Conservation (phyloP, 139 green algal genomes). For the Mychonastes homosphaera region DNA sequence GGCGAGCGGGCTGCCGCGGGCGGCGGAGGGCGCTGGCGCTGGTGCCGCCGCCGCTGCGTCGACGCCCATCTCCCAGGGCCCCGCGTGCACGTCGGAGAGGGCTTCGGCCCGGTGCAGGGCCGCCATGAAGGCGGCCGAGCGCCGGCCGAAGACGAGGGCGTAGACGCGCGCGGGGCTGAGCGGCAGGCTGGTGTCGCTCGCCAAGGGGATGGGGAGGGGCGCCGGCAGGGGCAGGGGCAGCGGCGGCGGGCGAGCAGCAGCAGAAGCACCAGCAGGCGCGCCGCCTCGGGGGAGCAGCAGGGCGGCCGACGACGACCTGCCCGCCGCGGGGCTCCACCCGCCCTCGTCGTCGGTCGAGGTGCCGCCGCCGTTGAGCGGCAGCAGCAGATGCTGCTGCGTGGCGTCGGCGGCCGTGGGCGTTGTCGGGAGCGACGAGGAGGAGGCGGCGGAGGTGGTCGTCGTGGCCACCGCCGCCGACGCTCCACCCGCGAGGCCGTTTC, state of each 20-base stretch:
- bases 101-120: background rate
- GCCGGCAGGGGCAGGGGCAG: background rate
- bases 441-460: too few relatives aligned
- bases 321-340: background rate
- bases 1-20: background rate
- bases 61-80: constrained; percentile 1
- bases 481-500: too few relatives aligned
- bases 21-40: background rate
- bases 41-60: background rate
- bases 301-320: background rate
- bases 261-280: background rate
- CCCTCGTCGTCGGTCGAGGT: background rate
- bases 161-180: background rate
- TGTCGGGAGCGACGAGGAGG: too few relatives aligned
- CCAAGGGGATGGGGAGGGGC: too few relatives aligned
- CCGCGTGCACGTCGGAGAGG: constrained; percentile 1
- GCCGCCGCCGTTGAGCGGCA: background rate
- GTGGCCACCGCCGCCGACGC: too few relatives aligned
- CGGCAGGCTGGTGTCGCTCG: background rate
- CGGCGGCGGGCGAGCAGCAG: background rate
- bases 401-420: too few relatives aligned
- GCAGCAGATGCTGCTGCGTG: too few relatives aligned
- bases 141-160: background rate
- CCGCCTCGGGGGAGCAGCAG: background rate
- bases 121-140: constrained; percentile 6